Evolutionary conservation across 495 filamentous ascomycete species (phyloP).

Genomic region (Ramalina intermedia): DNA sequence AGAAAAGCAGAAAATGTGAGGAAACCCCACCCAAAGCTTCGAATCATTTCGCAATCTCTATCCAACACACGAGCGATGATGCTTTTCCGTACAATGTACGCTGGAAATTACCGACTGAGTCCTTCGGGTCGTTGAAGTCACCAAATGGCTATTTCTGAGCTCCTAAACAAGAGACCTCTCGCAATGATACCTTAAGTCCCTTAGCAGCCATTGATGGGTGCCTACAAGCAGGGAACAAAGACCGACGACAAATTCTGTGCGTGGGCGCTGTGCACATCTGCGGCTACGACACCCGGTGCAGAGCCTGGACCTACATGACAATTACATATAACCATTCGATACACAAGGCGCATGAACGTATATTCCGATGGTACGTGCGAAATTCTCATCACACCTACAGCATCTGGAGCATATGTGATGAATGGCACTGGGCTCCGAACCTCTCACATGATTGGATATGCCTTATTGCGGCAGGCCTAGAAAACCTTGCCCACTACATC

Average conservation of each 20-base stretch:
- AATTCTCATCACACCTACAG: background rate
- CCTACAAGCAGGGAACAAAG: too few relatives aligned
- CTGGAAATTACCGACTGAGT: slow-evolving; percentile 99
- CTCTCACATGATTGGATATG: slow-evolving; percentile 66
- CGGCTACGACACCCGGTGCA: too few relatives aligned
- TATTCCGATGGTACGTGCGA: too few relatives aligned
- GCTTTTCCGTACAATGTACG: slow-evolving; percentile 74
- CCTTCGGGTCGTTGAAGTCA: slow-evolving; percentile 61
- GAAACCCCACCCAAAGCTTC: too few relatives aligned
- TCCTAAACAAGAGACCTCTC: slow-evolving; percentile 1
- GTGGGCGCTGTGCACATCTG: too few relatives aligned
- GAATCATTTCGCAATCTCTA: background rate
- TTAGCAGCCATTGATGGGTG: too few relatives aligned
- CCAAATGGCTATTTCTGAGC: slow-evolving; percentile 85
- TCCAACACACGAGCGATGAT: slow-evolving; percentile 42
- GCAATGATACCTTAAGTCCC: background rate
- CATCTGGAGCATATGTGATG: slow-evolving; percentile 49
- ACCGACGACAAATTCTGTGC: too few relatives aligned
- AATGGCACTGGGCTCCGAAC: slow-evolving; percentile 99
- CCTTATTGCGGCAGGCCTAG: slow-evolving; percentile 98
- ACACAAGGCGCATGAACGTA: too few relatives aligned
- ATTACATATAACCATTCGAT: too few relatives aligned
- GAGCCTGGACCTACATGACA: too few relatives aligned
- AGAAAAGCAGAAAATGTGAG: too few relatives aligned
- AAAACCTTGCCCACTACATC: slow-evolving; percentile 95